Evolutionary conservation across 345 rosid species (phyloP).

Genomic region (Linum trigynum): DNA sequence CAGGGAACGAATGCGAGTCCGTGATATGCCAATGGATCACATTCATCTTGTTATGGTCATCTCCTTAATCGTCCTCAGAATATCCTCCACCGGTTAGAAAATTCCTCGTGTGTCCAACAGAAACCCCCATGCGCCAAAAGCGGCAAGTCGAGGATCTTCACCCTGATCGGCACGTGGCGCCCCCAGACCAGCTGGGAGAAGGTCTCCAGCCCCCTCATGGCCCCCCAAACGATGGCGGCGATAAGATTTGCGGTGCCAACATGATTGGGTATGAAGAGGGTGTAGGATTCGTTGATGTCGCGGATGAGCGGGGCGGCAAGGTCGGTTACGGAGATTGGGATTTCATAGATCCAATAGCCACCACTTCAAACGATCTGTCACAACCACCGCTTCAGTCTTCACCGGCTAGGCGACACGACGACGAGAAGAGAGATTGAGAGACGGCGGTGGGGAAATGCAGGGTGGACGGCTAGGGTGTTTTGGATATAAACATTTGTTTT

Average conservation of each 20-base stretch:
- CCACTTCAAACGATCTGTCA: too few species aligned
- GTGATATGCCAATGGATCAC: not conserved
- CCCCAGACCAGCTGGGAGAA: constrained; percentile 1
- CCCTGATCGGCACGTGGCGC: not conserved
- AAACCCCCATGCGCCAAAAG: not conserved
- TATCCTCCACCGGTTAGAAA: not conserved
- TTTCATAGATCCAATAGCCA: too few species aligned
- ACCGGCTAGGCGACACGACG: too few species aligned
- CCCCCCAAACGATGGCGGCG: not conserved
- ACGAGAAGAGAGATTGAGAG: too few species aligned
- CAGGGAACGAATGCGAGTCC: not conserved
- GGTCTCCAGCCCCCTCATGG: not conserved
- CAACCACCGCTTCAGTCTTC: too few species aligned
- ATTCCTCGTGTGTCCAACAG: not conserved
- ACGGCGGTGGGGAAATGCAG: too few species aligned
- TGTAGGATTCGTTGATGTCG: not conserved
- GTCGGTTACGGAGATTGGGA: too few species aligned
- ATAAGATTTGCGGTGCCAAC: not conserved
- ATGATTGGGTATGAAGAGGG: not conserved
- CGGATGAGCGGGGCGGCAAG: not conserved
- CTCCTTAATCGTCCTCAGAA: not conserved
- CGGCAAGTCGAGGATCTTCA: not conserved
- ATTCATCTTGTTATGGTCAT: not conserved
- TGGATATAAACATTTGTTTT: too few species aligned
- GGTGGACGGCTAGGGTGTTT: too few species aligned